phyloP scores from a whole-genome alignment of 2,329 filamentous ascomycete genomes.

The Pestalotiopsis sp. region DNA sequence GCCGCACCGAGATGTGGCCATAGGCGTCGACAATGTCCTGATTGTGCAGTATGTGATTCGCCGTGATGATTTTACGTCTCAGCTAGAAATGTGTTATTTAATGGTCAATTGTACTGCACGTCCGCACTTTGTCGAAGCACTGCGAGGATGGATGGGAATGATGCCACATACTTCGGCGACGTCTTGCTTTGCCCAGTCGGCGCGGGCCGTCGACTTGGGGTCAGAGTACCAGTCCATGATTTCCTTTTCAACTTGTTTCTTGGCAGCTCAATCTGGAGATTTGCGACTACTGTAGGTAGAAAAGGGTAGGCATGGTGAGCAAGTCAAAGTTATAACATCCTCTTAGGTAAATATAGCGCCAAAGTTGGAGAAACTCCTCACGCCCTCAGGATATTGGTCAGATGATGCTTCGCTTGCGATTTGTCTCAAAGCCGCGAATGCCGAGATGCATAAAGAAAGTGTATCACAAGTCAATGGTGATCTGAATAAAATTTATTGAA shows the following conservation, averaged over 20 bases:
- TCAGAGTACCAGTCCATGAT: slow-evolving; percentile 13
- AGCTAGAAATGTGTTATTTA: background rate
- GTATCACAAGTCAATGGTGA: background rate
- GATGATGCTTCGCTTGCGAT: background rate
- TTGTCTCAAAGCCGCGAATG: background rate
- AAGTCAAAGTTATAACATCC: background rate
- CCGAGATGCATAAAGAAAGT: background rate
- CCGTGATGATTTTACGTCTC: slow-evolving; percentile 7
- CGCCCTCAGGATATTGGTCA: background rate
- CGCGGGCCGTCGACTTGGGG: background rate
- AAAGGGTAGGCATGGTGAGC: background rate
- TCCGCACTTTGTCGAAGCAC: too few species aligned
- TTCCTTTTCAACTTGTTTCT: background rate
- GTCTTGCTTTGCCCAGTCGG: slow-evolving; percentile 5
- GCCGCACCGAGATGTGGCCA: slow-evolving; percentile 50
- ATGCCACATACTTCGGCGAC: background rate
- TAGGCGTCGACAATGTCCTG: slow-evolving; percentile 12
- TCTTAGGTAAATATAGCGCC: background rate
- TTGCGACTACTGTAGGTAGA: background rate
- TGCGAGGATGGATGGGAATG: background rate
- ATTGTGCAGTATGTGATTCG: slow-evolving; percentile 10
- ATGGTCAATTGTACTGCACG: background rate
- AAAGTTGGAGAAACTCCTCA: background rate
- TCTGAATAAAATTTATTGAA: background rate
- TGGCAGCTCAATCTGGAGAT: too few species aligned